A percentile compares a stretch with the other conserved stretches of the same genome.
These are phyloP conservation scores for Cutaneotrichosporon daszewskae DNA, from an alignment of 1,284 basidiomycete species.

Conservation along the genomic window DNA sequence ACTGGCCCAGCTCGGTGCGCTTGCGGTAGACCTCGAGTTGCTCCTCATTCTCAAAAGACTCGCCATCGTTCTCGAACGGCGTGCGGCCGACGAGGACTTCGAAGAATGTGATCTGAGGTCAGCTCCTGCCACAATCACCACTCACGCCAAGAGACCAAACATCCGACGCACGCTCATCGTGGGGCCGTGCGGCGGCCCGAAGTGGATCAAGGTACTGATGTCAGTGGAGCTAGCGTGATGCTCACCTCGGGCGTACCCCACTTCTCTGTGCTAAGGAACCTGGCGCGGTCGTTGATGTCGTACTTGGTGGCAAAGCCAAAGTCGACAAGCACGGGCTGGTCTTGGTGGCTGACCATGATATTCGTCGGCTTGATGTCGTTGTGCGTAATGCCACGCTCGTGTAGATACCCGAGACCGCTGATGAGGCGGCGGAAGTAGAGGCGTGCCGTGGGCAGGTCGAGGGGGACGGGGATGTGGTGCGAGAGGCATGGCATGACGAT, in stretches of 20 bases:
- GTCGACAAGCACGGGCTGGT: slow-evolving; percentile 77
- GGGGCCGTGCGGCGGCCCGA: slow-evolving; percentile 72
- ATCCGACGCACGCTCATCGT: slow-evolving; percentile 88
- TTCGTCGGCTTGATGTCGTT: slow-evolving; percentile 97
- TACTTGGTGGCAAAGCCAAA: slow-evolving; percentile 78
- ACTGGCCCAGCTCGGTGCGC: slow-evolving; percentile 69
- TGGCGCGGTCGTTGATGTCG: slow-evolving; percentile 43
- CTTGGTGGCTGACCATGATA: slow-evolving; percentile 67
- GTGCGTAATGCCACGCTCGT: slow-evolving; percentile 79
- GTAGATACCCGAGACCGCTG: slow-evolving; percentile 81
- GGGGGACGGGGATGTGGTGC: slow-evolving; percentile 71
- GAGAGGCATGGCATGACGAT: slow-evolving; percentile 55
- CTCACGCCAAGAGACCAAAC: slow-evolving; percentile 78
- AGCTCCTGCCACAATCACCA: slow-evolving; percentile 1
- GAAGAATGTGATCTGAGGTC: slow-evolving; percentile 66
- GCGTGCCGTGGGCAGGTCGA: slow-evolving; percentile 67
- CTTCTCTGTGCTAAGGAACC: slow-evolving; percentile 73
- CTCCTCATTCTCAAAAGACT: slow-evolving; percentile 70
- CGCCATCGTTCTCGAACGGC: slow-evolving; percentile 80
- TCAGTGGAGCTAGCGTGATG: not conserved
- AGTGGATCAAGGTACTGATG: slow-evolving; percentile 77
- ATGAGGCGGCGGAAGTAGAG: slow-evolving; percentile 78
- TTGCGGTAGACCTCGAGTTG: slow-evolving; percentile 77
- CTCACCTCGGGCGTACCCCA: slow-evolving; percentile 78
- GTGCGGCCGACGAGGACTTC: slow-evolving; percentile 85